Evolutionary conservation across 2,329 filamentous ascomycete genomes (phyloP), one percentile per base, ranked within the genome.

Genomic region (Penicillium occitanis): DNA sequence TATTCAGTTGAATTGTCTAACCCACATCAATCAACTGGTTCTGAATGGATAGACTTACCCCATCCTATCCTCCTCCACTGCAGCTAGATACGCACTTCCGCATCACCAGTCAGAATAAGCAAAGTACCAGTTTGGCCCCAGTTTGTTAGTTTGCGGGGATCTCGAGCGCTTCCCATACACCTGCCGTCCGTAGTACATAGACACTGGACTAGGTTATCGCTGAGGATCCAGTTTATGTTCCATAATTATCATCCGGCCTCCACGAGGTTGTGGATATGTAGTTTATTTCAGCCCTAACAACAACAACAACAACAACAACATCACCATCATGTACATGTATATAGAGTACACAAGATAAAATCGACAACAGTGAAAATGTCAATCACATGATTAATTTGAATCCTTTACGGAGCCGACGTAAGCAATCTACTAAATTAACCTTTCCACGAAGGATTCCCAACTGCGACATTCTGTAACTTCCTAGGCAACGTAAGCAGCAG

Each of bases 201-300:
- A 46, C n/a, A 22, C 7, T 46, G 42, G 42, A 22, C 42, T 22
- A 22, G 28, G 25, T 53, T 11, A 53, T 53, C 50, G 4, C 28
- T 33, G 17, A 19, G 28, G 17, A 33, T 53, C 50, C 50, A 53
- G 50, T 40, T 14, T 58, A 58, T 57, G 48, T 28, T 22, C 22
- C 48, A 28, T 51, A 3, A 51, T 28, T 53, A n/a, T n/a, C 19
- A 3, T 53, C 48, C 14, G 50, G 14, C 50, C 3, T 22, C 53
- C 53, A 58, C 33, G 30, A 35, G 53, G 53, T 6, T 46, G 58
- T 61, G 58, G 58, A 48, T 48, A 61, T 61, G 58, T 61, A 61
- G 58, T 61, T 61, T 61, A 61, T 19, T 61, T 48, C 58, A 48
- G 37, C 58, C 42, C 40, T 48, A 33, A 40, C 19, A 22, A 25